Base-by-base conservation (phyloP, 495 filamentous ascomycete genomes). In the Annulohypoxylon maeteangense region DNA sequence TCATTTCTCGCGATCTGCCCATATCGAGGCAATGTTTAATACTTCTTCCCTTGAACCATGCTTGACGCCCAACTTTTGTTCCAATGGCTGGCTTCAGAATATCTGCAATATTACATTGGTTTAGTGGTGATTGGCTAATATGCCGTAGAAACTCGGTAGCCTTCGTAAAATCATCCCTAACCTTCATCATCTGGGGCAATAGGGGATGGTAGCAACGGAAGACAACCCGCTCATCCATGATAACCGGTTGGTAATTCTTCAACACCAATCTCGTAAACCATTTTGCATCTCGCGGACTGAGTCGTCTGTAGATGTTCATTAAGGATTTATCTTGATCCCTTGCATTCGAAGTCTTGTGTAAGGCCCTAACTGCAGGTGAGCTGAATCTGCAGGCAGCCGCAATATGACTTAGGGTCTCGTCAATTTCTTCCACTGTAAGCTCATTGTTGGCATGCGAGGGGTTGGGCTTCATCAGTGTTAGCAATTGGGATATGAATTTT, bases 211-310 rank as follows among this genome's bases (percentile, higher is more conserved):
- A 85, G 56, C 74, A 81, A 40, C 80, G 79, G 55, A 88, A 78
- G 2, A 86, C 78, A 55, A 85, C 66, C 50, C 77, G 57, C 23
- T 76, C 67, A 25, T 83, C 79, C 18, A 88, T 67, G 29, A 86
- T 71, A 2, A 95, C 85, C 0, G 92, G 90, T 16, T 80, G 79
- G 69, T 89, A 92, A 58, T 88, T 87, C 77, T 96, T 95, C 18
- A 98, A 78, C 36, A 98, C 86, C 75, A 95, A 80, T 6, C 94
- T 85, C 0, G 92, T 93, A 10, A 98, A 84, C 94, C 94, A 97
- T 80, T 97, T 97, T 0, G 90, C 92, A 75, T 97, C 91, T 40
- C 87, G 83, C 14, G 90, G 87, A 45, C 85, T 84, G 27, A 93
- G 66, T 11, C 87, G 83, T 44, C 78, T 84, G 76, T 91, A 93